Evolutionary conservation across 2,329 filamentous ascomycete species (phyloP).

Genomic region (Arachnopeziza araneosa): DNA sequence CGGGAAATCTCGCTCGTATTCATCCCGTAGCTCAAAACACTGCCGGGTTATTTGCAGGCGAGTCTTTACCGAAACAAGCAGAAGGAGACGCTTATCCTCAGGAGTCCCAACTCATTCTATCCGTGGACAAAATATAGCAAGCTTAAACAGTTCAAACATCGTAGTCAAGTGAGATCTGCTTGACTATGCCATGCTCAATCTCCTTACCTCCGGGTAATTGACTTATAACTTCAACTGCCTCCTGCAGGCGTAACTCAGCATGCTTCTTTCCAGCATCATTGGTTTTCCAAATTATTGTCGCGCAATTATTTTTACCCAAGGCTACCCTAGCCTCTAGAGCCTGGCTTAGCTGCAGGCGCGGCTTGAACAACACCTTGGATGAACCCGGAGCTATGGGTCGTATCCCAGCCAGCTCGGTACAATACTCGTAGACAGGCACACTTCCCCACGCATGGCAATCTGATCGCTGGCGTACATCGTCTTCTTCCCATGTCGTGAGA

Average conservation of each 20-base stretch:
- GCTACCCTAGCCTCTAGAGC: slow-evolving; percentile 24
- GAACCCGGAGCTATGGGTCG: slow-evolving; percentile 14
- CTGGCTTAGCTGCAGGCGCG: slow-evolving; percentile 23
- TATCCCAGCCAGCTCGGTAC: slow-evolving; percentile 31
- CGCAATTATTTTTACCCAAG: slow-evolving; percentile 23
- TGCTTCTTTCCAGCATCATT: slow-evolving; percentile 4
- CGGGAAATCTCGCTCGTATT: neutral
- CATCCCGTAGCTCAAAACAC: neutral
- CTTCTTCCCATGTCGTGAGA: slow-evolving; percentile 38
- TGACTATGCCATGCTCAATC: slow-evolving; percentile 14
- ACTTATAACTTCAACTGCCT: slow-evolving; percentile 13
- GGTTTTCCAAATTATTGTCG: slow-evolving; percentile 20
- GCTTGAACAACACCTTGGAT: slow-evolving; percentile 25
- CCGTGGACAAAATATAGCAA: neutral
- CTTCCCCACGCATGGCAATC: slow-evolving; percentile 42
- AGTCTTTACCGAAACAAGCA: neutral
- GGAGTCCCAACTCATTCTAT: no score
- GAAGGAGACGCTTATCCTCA: neutral
- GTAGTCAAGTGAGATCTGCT: slow-evolving; percentile 5
- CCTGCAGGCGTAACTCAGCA: slow-evolving; percentile 13
- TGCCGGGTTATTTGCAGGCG: neutral
- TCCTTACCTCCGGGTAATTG: slow-evolving; percentile 12
- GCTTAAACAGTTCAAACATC: neutral
- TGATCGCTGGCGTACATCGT: slow-evolving; percentile 37
- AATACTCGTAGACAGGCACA: slow-evolving; percentile 38